Conservation (phyloP, 2,329 filamentous ascomycete species). For the Pyrenophora tritici-repentis region DNA sequence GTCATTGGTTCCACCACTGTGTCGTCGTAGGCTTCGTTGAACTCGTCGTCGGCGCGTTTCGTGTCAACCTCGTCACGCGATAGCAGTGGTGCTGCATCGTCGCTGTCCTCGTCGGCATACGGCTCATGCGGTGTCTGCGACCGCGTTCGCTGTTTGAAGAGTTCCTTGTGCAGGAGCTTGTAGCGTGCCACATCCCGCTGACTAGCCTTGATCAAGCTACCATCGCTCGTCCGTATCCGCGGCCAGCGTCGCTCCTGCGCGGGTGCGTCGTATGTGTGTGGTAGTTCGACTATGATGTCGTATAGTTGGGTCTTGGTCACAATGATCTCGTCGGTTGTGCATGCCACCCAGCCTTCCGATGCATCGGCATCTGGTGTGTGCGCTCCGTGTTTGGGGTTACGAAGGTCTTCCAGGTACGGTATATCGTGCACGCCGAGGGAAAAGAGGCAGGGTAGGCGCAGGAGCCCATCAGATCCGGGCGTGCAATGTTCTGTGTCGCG, state of each 20-base stretch:
- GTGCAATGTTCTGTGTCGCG: constrained; percentile 73
- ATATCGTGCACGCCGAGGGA: constrained; percentile 94
- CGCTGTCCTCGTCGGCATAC: constrained; percentile 27
- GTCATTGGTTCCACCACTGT: constrained; percentile 60
- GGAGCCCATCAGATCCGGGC: constrained; percentile 62
- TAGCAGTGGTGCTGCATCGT: constrained; percentile 30
- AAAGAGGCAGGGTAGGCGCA: constrained; percentile 80
- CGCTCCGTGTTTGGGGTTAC: constrained; percentile 42
- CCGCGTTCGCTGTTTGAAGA: constrained; percentile 38
- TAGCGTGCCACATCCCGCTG: constrained; percentile 86
- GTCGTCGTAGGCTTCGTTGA: constrained; percentile 45
- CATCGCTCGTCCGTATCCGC: constrained; percentile 67
- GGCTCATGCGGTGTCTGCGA: constrained; percentile 28
- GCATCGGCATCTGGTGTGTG: constrained; percentile 50
- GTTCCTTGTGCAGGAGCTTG: constrained; percentile 43
- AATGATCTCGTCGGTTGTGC: constrained; percentile 93
- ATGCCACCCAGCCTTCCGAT: constrained; percentile 81
- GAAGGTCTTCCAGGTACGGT: constrained; percentile 70
- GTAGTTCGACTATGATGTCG: constrained; percentile 86
- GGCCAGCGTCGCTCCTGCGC: constrained; percentile 70
- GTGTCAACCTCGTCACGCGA: constrained; percentile 30
- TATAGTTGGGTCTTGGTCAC: constrained; percentile 84
- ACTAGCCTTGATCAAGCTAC: constrained; percentile 75
- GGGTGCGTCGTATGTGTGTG: constrained; percentile 63
- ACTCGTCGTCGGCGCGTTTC: constrained; percentile 38